phyloP scores from a whole-genome alignment of 768 basidiomycete genomes.

The Pisolithus marmoratus region DNA sequence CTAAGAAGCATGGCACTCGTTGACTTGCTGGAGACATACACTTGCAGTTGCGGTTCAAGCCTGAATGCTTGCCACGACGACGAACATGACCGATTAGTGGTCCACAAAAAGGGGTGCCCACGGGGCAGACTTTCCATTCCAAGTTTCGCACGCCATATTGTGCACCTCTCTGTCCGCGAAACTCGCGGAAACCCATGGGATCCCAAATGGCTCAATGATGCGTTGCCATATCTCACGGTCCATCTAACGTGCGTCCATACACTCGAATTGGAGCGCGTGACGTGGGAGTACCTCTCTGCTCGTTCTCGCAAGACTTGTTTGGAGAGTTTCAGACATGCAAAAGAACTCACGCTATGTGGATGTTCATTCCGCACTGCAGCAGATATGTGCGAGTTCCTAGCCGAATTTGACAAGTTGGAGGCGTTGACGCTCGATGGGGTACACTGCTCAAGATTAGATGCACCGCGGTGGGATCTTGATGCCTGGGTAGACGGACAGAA shows the following conservation, averaged over 20 bases:
- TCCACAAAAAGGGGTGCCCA: conserved; percentile 30
- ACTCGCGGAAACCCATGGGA: conserved; percentile 28
- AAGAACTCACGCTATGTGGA: conserved; percentile 16
- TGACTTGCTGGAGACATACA: conserved; percentile 14
- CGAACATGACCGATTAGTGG: too few species aligned
- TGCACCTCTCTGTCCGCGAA: conserved; percentile 21
- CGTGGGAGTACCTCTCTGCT: conserved; percentile 28
- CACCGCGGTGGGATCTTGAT: conserved; percentile 8
- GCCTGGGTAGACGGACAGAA: conserved; percentile 5
- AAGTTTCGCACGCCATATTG: conserved; percentile 53
- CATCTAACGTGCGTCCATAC: conserved; percentile 17
- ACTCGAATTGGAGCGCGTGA: conserved; percentile 25
- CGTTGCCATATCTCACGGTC: conserved; percentile 18
- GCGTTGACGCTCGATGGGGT: conserved; percentile 25
- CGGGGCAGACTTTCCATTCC: conserved; percentile 33
- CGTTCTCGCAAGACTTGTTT: conserved; percentile 21
- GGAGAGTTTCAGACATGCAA: conserved; percentile 16
- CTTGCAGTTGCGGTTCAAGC: background rate
- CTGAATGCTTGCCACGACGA: background rate
- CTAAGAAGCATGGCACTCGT: conserved; percentile 18
- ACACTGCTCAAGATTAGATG: conserved; percentile 17
- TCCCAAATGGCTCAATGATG: conserved; percentile 28
- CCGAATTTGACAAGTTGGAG: conserved; percentile 22
- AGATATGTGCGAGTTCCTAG: conserved; percentile 24
- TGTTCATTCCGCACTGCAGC: conserved; percentile 21